Conservation (phyloP, 495 filamentous ascomycete genomes). For the Podospora didyma region DNA sequence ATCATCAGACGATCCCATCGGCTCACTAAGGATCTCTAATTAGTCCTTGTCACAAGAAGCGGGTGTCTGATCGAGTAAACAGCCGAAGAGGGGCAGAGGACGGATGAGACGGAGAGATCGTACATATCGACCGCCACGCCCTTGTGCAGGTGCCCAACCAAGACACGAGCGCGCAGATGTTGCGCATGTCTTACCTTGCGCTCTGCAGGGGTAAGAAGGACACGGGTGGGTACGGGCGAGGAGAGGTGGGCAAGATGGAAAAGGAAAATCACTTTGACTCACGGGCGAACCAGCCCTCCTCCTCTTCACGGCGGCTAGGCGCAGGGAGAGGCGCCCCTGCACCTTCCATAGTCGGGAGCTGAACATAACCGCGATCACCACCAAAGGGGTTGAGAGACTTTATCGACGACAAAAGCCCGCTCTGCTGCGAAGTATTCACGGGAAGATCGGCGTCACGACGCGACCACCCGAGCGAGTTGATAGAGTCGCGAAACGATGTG, state of each 20-base stretch:
- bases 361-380: slow-evolving; percentile 79
- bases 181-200: slow-evolving; percentile 36
- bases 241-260: slow-evolving; percentile 10
- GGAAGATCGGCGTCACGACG: slow-evolving; percentile 78
- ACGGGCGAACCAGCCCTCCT: slow-evolving; percentile 94
- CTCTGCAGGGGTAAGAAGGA: slow-evolving; percentile 21
- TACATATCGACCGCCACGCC: slow-evolving; percentile 10
- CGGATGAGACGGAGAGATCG: background rate
- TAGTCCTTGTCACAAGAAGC: slow-evolving; percentile 22
- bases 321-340: slow-evolving; percentile 86
- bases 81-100: background rate
- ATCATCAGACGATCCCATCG: slow-evolving; percentile 94
- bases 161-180: slow-evolving; percentile 33
- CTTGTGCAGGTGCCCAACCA: slow-evolving; percentile 29
- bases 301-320: slow-evolving; percentile 80
- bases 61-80: background rate
- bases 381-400: slow-evolving; percentile 88
- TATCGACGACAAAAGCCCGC: slow-evolving; percentile 73
- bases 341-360: slow-evolving; percentile 79
- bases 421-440: slow-evolving; percentile 67
- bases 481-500: slow-evolving; percentile 82
- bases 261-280: slow-evolving; percentile 50
- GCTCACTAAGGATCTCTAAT: slow-evolving; percentile 63
- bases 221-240: slow-evolving; percentile 9
- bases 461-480: slow-evolving; percentile 94